phyloP scores from a whole-genome alignment of 768 basidiomycete genomes.

The Pulveroboletus frians region DNA sequence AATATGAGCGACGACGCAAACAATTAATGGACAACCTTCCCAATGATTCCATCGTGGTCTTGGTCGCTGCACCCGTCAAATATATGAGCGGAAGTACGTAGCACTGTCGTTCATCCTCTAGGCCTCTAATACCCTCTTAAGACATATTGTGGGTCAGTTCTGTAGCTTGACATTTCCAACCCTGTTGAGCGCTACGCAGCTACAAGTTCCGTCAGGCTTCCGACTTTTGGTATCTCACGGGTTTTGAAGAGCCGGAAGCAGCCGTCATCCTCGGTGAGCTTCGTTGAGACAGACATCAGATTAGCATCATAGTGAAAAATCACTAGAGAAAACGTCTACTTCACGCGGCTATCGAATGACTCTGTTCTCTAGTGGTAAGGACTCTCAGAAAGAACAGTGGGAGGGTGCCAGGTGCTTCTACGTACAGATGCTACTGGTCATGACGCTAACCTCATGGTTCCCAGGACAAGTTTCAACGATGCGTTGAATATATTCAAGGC shows the following conservation, averaged over 20 bases:
- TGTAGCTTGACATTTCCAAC: constrained; percentile 1
- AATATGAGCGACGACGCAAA: constrained; percentile 70
- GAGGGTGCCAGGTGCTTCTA: constrained; percentile 66
- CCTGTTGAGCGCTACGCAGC: constrained; percentile 38
- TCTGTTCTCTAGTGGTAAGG: constrained; percentile 73
- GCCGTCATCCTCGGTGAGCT: constrained; percentile 73
- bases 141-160: constrained; percentile 68
- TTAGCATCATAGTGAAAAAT: neutral
- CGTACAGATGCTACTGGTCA: neutral
- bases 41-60: constrained; percentile 67
- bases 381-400: constrained; percentile 81
- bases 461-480: constrained; percentile 63
- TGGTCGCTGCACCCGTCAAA: constrained; percentile 73
- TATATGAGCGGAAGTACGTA: constrained; percentile 78
- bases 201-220: constrained; percentile 94
- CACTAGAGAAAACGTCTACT: constrained; percentile 61
- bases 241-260: constrained; percentile 90
- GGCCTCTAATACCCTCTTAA: constrained; percentile 20
- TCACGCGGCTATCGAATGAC: constrained; percentile 82
- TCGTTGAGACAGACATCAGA: constrained; percentile 5
- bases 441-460: constrained; percentile 1
- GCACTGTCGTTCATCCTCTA: constrained; percentile 8
- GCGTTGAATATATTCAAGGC: constrained; percentile 67
- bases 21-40: constrained; percentile 72
- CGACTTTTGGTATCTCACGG: constrained; percentile 94